Conservation (phyloP, 1,284 basidiomycete genomes). For the Meira nashicola region DNA sequence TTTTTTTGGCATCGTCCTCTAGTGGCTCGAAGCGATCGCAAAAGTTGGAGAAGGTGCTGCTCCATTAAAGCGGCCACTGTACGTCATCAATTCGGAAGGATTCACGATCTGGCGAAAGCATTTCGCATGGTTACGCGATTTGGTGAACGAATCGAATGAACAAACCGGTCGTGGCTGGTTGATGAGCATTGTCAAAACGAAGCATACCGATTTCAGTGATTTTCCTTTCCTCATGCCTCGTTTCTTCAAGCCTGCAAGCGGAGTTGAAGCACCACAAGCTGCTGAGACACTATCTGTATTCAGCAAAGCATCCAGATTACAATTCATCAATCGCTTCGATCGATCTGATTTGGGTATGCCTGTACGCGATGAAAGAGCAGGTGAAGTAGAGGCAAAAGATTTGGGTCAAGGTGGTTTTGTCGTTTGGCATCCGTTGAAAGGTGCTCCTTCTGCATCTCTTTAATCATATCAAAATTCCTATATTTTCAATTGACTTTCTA, state of each 20-base stretch:
- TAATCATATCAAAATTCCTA: too few relatives aligned
- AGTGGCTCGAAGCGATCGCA: constrained; percentile 26
- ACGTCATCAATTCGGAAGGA: constrained; percentile 42
- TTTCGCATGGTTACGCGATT: constrained; percentile 26
- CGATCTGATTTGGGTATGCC: background rate
- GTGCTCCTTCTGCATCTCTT: background rate
- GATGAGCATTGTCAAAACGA: constrained; percentile 23
- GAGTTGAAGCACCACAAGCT: constrained; percentile 1
- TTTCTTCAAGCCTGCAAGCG: constrained; percentile 6
- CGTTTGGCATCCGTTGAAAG: constrained; percentile 3
- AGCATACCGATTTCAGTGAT: constrained; percentile 39
- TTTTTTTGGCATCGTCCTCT: background rate
- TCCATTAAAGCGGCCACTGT: constrained; percentile 32
- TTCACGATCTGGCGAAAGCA: constrained; percentile 40
- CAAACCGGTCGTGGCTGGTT: constrained; percentile 31
- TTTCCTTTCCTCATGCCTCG: constrained; percentile 37
- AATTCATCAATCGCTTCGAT: constrained; percentile 1
- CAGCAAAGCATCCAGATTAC: background rate
- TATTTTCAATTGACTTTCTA: too few relatives aligned
- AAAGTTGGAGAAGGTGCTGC: constrained; percentile 12
- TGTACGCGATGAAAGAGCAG: constrained; percentile 3
- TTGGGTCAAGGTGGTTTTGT: constrained; percentile 4
- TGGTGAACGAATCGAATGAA: constrained; percentile 21
- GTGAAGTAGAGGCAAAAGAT: constrained; percentile 6
- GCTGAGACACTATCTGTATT: background rate